phyloP scores from a whole-genome alignment of 2,329 filamentous ascomycete species.

The Cryphonectria parasitica region DNA sequence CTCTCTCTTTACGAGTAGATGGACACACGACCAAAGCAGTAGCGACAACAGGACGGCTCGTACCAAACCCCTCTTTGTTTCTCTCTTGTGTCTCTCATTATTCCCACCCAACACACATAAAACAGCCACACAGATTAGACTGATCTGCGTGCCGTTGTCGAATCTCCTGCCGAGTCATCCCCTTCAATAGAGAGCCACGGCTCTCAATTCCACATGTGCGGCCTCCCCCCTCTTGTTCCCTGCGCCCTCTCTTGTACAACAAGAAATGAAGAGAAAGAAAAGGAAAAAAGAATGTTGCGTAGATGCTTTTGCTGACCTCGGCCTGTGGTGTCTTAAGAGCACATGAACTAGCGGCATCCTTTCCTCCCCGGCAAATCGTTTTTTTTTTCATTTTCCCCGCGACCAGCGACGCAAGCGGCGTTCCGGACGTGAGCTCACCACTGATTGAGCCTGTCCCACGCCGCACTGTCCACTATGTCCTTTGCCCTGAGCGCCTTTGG shows the following conservation, averaged over 20 bases:
- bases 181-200: background rate
- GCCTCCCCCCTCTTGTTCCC: background rate
- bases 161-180: background rate
- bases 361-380: background rate
- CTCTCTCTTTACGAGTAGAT: background rate
- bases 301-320: background rate
- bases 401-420: conserved; percentile 8
- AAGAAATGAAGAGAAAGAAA: background rate
- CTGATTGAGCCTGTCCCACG: background rate
- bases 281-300: background rate
- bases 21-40: background rate
- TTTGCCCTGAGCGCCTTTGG: conserved; percentile 46
- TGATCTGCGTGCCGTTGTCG: background rate
- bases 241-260: background rate
- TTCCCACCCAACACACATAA: background rate
- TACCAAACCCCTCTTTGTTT: background rate
- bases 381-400: background rate
- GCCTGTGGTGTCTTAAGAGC: background rate
- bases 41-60: background rate
- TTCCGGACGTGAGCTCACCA: background rate
- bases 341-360: background rate
- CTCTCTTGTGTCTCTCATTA: background rate
- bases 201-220: background rate
- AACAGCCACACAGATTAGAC: background rate
- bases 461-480: conserved; percentile 41